These are phyloP conservation scores for Aspergillus felis DNA, from an alignment of 2,329 filamentous ascomycete species.

Conservation along the genomic window DNA sequence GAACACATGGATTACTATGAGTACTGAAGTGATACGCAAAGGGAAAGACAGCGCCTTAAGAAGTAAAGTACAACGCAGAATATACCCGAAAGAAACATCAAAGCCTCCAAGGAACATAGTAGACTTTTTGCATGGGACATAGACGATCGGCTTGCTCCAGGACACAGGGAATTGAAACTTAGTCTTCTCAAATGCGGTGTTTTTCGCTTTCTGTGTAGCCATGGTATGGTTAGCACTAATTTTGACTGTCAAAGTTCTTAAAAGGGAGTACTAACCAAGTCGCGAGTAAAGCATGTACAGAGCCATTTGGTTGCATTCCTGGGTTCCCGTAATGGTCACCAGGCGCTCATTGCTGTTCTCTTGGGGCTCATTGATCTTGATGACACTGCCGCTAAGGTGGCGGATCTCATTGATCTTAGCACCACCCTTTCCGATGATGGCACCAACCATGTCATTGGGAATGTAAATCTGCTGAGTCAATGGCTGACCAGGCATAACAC, in stretches of 20 bases:
- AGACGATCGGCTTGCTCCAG: constrained; percentile 6
- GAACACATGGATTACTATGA: background rate
- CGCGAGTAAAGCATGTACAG: constrained; percentile 98
- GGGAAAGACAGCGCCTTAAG: constrained; percentile 20
- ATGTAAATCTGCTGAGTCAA: constrained; percentile 99
- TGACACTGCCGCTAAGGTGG: constrained; percentile 93
- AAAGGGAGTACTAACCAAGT: constrained; percentile 61
- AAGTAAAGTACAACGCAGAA: constrained; percentile 33
- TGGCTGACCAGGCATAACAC: constrained; percentile 72
- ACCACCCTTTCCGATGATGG: constrained; percentile 97
- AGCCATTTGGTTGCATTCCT: constrained; percentile 99
- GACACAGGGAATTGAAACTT: constrained; percentile 8
- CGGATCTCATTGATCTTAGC: constrained; percentile 99
- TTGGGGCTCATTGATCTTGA: constrained; percentile 99
- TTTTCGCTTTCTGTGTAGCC: constrained; percentile 65
- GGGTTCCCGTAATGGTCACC: constrained; percentile 94
- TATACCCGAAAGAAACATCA: constrained; percentile 12
- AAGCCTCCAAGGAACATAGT: constrained; percentile 22
- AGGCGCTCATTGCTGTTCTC: constrained; percentile 98
- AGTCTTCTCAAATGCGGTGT: constrained; percentile 57
- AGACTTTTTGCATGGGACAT: constrained; percentile 19
- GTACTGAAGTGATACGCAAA: background rate
- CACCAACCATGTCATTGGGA: constrained; percentile 98
- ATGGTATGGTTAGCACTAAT: constrained; percentile 6
- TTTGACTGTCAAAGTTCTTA: background rate